phyloP scores from a whole-genome alignment of 495 filamentous ascomycete genomes.

The Talaromyces liani region DNA sequence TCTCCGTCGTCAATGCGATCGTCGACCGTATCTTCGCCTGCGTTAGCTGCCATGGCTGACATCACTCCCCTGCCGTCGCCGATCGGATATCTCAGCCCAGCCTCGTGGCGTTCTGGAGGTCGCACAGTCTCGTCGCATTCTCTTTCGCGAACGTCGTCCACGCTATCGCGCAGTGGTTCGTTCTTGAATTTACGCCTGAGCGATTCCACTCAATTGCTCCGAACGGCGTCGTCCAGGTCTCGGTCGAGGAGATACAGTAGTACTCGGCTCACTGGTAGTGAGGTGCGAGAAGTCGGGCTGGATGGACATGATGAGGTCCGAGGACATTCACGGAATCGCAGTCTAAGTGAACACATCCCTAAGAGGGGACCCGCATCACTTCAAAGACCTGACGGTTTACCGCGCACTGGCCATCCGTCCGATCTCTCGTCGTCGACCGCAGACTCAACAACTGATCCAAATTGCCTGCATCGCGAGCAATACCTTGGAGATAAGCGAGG shows the following conservation, averaged over 20 bases:
- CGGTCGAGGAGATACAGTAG: constrained; percentile 24
- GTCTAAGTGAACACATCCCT: constrained; percentile 80
- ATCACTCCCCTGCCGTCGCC: constrained; percentile 93
- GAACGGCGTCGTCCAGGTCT: constrained; percentile 22
- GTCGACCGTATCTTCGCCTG: constrained; percentile 57
- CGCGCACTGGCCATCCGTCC: constrained; percentile 42
- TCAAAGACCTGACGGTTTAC: constrained; percentile 63
- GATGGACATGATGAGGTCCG: constrained; percentile 23
- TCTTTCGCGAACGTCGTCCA: constrained; percentile 34
- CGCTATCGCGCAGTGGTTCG: constrained; percentile 29
- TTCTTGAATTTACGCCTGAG: constrained; percentile 29
- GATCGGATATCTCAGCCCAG: constrained; percentile 55
- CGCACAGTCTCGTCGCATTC: constrained; percentile 23
- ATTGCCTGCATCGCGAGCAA: constrained; percentile 66
- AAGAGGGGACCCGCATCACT: constrained; percentile 58
- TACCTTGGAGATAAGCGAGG: constrained; percentile 74
- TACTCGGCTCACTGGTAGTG: background rate
- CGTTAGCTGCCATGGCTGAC: constrained; percentile 75
- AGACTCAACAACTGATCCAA: constrained; percentile 27
- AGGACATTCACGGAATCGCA: constrained; percentile 60
- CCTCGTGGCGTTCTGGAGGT: constrained; percentile 54
- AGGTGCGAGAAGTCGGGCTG: constrained; percentile 9
- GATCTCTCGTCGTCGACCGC: constrained; percentile 32
- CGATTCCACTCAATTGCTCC: constrained; percentile 33
- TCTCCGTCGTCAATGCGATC: constrained; percentile 54